Evolutionary conservation across 2,329 filamentous ascomycete species (phyloP), one percentile per base, ranked within the genome.

Genomic region (Epichloe amarillans): DNA sequence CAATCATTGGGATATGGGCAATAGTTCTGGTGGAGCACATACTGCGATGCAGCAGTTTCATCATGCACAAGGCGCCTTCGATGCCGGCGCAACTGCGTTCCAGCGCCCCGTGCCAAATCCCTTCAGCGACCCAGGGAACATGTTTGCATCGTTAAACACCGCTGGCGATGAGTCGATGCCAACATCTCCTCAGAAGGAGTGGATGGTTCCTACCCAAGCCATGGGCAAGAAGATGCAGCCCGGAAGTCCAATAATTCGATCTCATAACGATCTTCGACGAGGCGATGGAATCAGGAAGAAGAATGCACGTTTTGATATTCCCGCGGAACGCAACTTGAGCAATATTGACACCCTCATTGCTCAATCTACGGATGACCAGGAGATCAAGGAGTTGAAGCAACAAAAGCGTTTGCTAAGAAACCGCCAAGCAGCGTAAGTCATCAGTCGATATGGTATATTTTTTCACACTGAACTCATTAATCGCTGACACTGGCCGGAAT

Each of bases 311-410:
- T 96, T 97, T 69, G 91, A 97, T 63, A 98, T 98, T 58, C 93
- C 93, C 10, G 83, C 87, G 43, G 93, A 96, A 71, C 82, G 90
- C 55, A 97, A 90, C 62, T 79, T 98, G 59, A 83, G 80, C 74
- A 97, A 94, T 71, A 97, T 98, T 69, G 93, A 98, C 67, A 79
- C 88, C 54, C 77, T 97, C 63, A 97, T 98, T 68, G 77, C 84
- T 49, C 83, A 88, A 69, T 91, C 88, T 37, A 88, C 81, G 51
- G 85, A 94, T 66, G 91, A 97, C 62, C 83, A 93, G 57, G 85
- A 95, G 72, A 86, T 95, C 73, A 97, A 95, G 76, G 90, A 97
- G 72, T 77, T 98, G 62, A 98, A 98, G 79, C 89, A 95, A 67
- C 93, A 96, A 69, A 97, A 97, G 76, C 84, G 93, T 54, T 75